Evolutionary conservation across 225 moss, liverwort and hornwort species (phyloP).

Genomic region (Physcomitrellopsis africana): DNA sequence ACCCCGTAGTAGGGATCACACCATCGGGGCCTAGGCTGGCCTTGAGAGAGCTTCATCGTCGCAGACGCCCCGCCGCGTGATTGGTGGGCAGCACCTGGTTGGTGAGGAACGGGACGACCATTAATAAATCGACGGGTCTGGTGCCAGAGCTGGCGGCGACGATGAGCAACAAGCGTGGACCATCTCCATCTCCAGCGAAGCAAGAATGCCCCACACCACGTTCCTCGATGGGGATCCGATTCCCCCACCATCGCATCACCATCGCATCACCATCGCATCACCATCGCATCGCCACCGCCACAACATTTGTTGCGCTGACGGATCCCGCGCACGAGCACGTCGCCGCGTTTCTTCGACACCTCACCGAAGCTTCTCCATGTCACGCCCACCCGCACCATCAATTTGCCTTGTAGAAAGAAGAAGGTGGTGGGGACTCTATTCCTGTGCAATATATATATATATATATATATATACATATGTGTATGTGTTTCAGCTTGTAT

Average conservation of each 20-base stretch:
- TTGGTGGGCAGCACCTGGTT: slow-evolving; percentile 54
- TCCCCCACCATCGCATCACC: slow-evolving; percentile 61
- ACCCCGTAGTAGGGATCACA: slow-evolving; percentile 21
- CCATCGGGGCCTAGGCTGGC: not conserved
- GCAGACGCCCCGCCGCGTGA: slow-evolving; percentile 53
- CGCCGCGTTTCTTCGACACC: slow-evolving; percentile 57
- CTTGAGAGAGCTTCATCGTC: slow-evolving; percentile 54
- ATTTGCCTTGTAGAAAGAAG: too few relatives aligned
- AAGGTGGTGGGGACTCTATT: too few relatives aligned
- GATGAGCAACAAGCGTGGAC: slow-evolving; percentile 69
- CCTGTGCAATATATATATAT: too few relatives aligned
- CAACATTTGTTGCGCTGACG: slow-evolving; percentile 47
- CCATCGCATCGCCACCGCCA: slow-evolving; percentile 56
- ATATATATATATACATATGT: too few relatives aligned
- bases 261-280: slow-evolving; percentile 30
- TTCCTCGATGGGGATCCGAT: slow-evolving; percentile 62
- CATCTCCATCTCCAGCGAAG: slow-evolving; percentile 17
- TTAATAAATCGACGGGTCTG: slow-evolving; percentile 70
- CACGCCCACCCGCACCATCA: slow-evolving; percentile 50
- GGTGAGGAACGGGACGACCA: slow-evolving; percentile 58
- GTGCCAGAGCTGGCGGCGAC: slow-evolving; percentile 69
- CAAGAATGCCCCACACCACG: slow-evolving; percentile 68
- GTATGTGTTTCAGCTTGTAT: too few relatives aligned
- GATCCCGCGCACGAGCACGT: slow-evolving; percentile 60
- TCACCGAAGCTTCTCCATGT: slow-evolving; percentile 53